Evolutionary conservation across 2,329 filamentous ascomycete genomes (phyloP).

Genomic region (Diplocarpon rosae): DNA sequence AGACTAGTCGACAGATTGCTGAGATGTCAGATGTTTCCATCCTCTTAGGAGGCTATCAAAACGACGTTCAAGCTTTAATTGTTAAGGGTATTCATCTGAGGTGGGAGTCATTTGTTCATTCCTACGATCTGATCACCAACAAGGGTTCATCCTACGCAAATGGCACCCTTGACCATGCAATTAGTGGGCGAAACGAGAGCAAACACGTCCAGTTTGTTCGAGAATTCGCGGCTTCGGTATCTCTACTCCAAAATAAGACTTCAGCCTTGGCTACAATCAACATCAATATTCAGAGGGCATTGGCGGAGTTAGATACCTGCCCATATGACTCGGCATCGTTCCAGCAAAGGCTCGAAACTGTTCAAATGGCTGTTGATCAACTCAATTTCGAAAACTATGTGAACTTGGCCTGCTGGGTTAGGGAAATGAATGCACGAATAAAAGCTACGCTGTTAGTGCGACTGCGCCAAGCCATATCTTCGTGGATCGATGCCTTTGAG

Average conservation of each 20-base stretch:
- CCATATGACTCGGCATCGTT: slow-evolving; percentile 74
- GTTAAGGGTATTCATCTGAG: slow-evolving; percentile 78
- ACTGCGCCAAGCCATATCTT: slow-evolving; percentile 69
- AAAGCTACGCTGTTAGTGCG: slow-evolving; percentile 71
- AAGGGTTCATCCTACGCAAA: slow-evolving; percentile 50
- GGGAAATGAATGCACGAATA: slow-evolving; percentile 74
- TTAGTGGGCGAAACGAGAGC: slow-evolving; percentile 59
- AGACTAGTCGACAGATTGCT: slow-evolving; percentile 74
- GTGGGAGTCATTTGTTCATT: slow-evolving; percentile 98
- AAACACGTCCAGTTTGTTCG: slow-evolving; percentile 95
- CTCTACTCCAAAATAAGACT: slow-evolving; percentile 80
- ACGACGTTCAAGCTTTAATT: slow-evolving; percentile 76
- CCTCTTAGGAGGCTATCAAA: slow-evolving; percentile 81
- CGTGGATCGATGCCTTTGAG: slow-evolving; percentile 83
- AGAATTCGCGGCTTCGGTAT: slow-evolving; percentile 80
- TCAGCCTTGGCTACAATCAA: slow-evolving; percentile 68
- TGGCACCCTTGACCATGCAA: slow-evolving; percentile 45
- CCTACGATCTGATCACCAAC: slow-evolving; percentile 67
- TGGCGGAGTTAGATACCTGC: slow-evolving; percentile 75
- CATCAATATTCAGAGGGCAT: slow-evolving; percentile 66
- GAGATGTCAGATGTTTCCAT: slow-evolving; percentile 82
- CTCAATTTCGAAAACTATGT: slow-evolving; percentile 93
- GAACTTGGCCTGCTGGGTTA: slow-evolving; percentile 85
- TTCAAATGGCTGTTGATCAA: slow-evolving; percentile 90
- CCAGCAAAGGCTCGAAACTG: slow-evolving; percentile 66